These are phyloP conservation scores for Mycena maculata DNA, from an alignment of 768 basidiomycete species.

Conservation along the genomic window DNA sequence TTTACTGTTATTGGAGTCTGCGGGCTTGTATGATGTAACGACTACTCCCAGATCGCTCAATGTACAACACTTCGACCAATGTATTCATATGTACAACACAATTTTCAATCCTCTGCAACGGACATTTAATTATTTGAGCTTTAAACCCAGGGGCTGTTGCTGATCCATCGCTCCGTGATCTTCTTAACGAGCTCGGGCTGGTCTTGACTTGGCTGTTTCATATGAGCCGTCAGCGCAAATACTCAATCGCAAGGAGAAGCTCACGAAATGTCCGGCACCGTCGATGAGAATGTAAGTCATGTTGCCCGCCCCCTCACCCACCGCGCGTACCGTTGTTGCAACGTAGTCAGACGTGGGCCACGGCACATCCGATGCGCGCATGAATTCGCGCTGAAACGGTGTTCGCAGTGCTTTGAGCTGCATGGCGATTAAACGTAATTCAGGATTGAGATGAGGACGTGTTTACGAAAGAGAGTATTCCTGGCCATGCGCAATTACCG, in stretches of 20 bases:
- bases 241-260: not conserved
- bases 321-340: constrained; percentile 39
- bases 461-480: constrained; percentile 39
- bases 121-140: too few relatives aligned
- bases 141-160: constrained; percentile 3
- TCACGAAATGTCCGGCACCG: constrained; percentile 44
- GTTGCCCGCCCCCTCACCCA: constrained; percentile 44
- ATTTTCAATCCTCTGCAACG: too few relatives aligned
- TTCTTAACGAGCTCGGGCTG: constrained; percentile 19
- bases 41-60: too few relatives aligned
- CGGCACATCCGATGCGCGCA: constrained; percentile 37
- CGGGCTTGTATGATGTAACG: too few relatives aligned
- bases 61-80: too few relatives aligned
- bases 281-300: constrained; percentile 42
- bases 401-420: constrained; percentile 37
- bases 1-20: too few relatives aligned
- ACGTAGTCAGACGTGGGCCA: constrained; percentile 36
- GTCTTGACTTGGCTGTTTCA: constrained; percentile 6
- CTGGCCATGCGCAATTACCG: constrained; percentile 41
- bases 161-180: constrained; percentile 19
- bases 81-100: too few relatives aligned
- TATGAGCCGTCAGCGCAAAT: not conserved
- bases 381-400: constrained; percentile 38
- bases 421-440: not conserved
- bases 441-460: not conserved